Conservation (phyloP, 129 eudicot genomes). For the Calendula officinalis region DNA sequence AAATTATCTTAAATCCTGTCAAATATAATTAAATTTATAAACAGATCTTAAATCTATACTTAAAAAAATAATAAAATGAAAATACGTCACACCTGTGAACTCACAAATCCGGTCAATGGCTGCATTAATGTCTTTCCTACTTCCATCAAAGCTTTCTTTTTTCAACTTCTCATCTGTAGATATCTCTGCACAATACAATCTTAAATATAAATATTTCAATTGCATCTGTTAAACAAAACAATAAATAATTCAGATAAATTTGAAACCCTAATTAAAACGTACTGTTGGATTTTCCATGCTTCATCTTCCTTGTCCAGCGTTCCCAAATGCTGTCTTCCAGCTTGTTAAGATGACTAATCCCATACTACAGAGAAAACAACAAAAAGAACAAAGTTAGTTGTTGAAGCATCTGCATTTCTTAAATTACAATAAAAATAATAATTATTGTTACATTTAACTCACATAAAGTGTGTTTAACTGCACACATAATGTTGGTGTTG, state of each 20-base stretch:
- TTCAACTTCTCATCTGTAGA: slow-evolving; percentile 42
- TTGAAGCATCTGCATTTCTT: not conserved
- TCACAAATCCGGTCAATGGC: slow-evolving; percentile 94
- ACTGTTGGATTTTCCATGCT: slow-evolving; percentile 51
- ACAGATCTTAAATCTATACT: not conserved
- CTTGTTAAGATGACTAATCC: slow-evolving; percentile 78
- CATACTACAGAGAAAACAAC: slow-evolving; percentile 45
- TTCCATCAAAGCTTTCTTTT: slow-evolving; percentile 84
- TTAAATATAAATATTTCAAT: slow-evolving; percentile 15
- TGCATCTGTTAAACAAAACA: slow-evolving; percentile 10
- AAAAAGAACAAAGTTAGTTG: slow-evolving; percentile 1
- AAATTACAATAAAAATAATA: too few species aligned
- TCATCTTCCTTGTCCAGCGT: slow-evolving; percentile 69
- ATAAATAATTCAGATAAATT: not conserved
- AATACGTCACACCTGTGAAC: slow-evolving; percentile 66
- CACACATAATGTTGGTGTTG: slow-evolving; percentile 84
- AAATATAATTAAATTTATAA: slow-evolving; percentile 9
- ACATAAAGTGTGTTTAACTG: slow-evolving; percentile 91
- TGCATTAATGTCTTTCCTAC: slow-evolving; percentile 93
- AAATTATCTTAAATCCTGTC: slow-evolving; percentile 80
- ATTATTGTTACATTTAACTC: slow-evolving; percentile 31
- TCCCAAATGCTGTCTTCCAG: slow-evolving; percentile 98
- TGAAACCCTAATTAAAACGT: slow-evolving; percentile 16
- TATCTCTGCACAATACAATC: slow-evolving; percentile 38
- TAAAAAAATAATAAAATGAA: not conserved